phyloP scores from a whole-genome alignment of 768 basidiomycete species.

The Boletus rubroflammeus region DNA sequence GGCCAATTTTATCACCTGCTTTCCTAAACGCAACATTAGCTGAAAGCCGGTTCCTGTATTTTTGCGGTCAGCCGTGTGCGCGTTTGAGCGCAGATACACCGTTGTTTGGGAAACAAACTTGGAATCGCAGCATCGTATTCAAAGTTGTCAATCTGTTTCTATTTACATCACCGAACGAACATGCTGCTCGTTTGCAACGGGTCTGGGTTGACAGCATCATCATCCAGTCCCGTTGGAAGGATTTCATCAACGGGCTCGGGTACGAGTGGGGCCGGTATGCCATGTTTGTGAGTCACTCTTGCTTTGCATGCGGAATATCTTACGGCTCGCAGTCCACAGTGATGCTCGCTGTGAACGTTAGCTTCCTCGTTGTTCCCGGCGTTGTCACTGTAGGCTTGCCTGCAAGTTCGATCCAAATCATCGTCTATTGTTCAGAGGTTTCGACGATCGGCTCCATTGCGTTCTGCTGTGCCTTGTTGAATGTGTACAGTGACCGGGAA shows the following conservation, averaged over 20 bases:
- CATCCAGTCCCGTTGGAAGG: conserved; percentile 11
- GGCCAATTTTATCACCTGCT: not conserved
- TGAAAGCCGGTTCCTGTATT: conserved; percentile 13
- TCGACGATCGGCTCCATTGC: conserved; percentile 9
- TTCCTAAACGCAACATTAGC: not conserved
- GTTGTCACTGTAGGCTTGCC: not conserved
- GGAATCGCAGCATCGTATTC: not conserved
- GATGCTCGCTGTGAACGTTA: conserved; percentile 14
- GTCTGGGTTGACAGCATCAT: conserved; percentile 11
- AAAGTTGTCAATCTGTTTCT: not conserved
- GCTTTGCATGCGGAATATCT: not conserved
- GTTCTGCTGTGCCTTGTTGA: conserved; percentile 7
- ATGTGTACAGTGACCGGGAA: conserved; percentile 8
- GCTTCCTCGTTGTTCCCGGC: conserved; percentile 12
- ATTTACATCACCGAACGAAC: conserved; percentile 2
- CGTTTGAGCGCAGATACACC: conserved; percentile 11
- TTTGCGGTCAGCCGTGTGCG: conserved; percentile 9
- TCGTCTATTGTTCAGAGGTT: conserved; percentile 11
- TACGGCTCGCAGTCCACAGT: conserved; percentile 11
- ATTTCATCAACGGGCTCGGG: conserved; percentile 7
- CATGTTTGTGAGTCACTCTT: conserved; percentile 2
- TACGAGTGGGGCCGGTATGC: conserved; percentile 7
- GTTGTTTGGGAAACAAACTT: conserved; percentile 4
- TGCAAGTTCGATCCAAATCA: not conserved
- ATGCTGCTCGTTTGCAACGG: conserved; percentile 12